Percentiles rank a stretch among this genome's conserved stretches.
These are phyloP conservation scores for Saccharomyces eubayanus DNA, from an alignment of 805 yeast genomes.

Conservation along the genomic window DNA sequence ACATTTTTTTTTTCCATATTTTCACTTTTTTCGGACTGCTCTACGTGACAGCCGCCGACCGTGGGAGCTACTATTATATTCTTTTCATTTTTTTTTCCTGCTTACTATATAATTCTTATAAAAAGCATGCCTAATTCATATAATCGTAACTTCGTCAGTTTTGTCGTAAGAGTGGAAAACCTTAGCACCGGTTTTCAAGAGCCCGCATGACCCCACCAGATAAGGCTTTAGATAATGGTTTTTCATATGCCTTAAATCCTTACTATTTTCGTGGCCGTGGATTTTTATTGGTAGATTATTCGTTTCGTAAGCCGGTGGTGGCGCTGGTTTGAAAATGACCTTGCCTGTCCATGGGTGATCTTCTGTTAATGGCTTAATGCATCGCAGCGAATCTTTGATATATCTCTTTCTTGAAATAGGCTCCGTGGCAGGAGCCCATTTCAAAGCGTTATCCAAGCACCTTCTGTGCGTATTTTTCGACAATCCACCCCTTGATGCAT, in stretches of 20 bases:
- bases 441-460: constrained; percentile 15
- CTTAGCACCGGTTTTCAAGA: constrained; percentile 13
- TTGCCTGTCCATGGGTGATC: constrained; percentile 50
- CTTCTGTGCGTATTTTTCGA: neutral
- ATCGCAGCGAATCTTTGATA: constrained; percentile 46
- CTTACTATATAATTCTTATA: neutral
- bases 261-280: neutral
- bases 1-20: neutral
- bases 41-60: too few relatives aligned
- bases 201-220: constrained; percentile 27
- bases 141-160: neutral
- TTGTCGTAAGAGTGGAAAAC: neutral
- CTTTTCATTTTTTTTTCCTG: neutral
- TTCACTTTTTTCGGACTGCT: too few relatives aligned
- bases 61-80: too few relatives aligned
- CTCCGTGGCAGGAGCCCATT: constrained; percentile 45
- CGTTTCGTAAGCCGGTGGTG: constrained; percentile 19
- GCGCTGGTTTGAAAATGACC: constrained; percentile 31
- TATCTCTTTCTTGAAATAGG: constrained; percentile 34
- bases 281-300: constrained; percentile 15
- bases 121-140: neutral
- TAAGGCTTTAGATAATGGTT: constrained; percentile 26
- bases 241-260: constrained; percentile 1
- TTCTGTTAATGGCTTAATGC: constrained; percentile 45
- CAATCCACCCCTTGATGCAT: neutral